Evolutionary conservation across 768 basidiomycete species (phyloP), one percentile per base, ranked within the genome.

Genomic region (Auriculariales sp.): DNA sequence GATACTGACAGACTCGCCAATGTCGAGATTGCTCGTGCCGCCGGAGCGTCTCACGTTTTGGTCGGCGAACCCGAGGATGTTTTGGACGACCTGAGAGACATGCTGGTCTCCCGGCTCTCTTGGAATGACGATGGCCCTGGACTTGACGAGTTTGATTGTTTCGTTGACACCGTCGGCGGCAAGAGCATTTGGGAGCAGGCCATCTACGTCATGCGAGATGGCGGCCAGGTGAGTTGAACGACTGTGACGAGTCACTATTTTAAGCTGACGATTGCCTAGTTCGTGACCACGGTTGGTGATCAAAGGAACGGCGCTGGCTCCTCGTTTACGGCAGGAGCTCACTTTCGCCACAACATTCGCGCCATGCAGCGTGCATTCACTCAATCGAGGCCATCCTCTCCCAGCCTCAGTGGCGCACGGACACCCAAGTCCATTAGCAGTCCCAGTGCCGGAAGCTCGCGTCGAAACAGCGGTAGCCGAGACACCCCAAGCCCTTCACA

Each of bases 101-200:
- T 44, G 39, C 39, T 44, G 9, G 39, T 25, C 6, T 7, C 39
- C 3, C 22, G 39, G 6, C 22, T 44, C 17, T 22, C 39, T 12
- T 44, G 39, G 39, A 44, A 44, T 15, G 27, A 28, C 3, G 50
- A 46, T 11, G 50, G 25, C 17, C 29, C 28, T 11, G 46, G 27
- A 10, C 46, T 47, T 29, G 49, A 29, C 15, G 56, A 67, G 29
- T 84, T 92, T 61, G 89, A 93, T 59, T 83, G 78, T 19, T 73
- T 95, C 2, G 62, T 93, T 53, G 92, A 94, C 61, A 84, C 83
- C 1, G 65, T 88, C 15, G 91, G 91, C 3, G 88, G 91, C 14
- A 74, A 74, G 58, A 78, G 75, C 32, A 72, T 92, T 30, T 87
- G 89, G 74, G 81, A 86, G 54, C 82, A 79, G 3, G 74, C 81